Base-by-base conservation (phyloP, 768 basidiomycete species). In the Lentinula lateritia region DNA sequence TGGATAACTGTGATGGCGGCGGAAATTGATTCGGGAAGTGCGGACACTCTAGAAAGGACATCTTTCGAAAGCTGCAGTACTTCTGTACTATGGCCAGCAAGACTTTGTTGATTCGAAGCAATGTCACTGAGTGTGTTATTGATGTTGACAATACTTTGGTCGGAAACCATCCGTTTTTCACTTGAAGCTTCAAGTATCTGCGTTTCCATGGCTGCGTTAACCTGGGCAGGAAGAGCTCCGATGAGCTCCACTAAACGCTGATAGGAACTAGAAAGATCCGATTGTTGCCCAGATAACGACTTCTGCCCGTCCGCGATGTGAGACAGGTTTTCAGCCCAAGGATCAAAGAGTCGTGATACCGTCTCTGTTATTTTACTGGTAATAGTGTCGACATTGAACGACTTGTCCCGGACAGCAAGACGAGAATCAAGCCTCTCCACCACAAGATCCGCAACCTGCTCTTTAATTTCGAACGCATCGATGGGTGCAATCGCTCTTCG, bases 381-480 rank as follows among this genome's bases (percentile, higher is more conserved):
- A 50, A 92, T 71, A 3, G 74, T 72, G 42, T 91, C 88, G 16
- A 85, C 73, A 66, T 83, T 89, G 66, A 89, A 82, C 6, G 81
- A 71, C 68, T 87, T 86, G 71, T 93, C 92, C 8, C 92, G 82
- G 32, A 91, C 86, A 41, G 90, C 83, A 52, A 94, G 79, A 18
- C 91, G 84, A 10, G 92, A 88, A 66, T 93, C 89, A 10, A 94
- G 78, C 32, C 92, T 84, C 69, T 92, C 92, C 7, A 94, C 89
- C 1, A 94, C 92, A 34, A 93, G 82, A 69, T 93, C 92, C 2
- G 92, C 89, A 0, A 94, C 91, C 67, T 92, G 90, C 68, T 93
- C 92, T 76, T 92, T 92, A 70, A 94, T 90, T 70, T 90, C 89
- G 66, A 92, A 90, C 0, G 90, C 84, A 67, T 94, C 92, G 23